Evolutionary conservation across 163 green algal species (phyloP).

Genomic region (Scenedesmus sp.): DNA sequence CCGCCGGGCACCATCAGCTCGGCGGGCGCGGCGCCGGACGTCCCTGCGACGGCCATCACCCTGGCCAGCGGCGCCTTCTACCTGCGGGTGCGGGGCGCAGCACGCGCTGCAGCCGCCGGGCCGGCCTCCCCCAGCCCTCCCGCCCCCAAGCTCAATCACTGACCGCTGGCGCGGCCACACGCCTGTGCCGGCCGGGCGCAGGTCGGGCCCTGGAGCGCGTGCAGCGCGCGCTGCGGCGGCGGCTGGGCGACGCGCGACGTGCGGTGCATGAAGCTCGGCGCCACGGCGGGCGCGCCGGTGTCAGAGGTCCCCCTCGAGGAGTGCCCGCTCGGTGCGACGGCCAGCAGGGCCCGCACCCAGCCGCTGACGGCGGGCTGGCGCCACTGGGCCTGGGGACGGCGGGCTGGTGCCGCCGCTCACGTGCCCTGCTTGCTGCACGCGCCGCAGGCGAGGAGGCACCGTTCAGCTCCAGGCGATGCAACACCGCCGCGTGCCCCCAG

Average conservation of each 20-base stretch:
- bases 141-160: too few species aligned
- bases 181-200: too few species aligned
- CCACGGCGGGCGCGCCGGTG: not conserved
- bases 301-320: conserved; percentile 47
- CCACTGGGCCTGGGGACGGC: too few species aligned
- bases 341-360: too few species aligned
- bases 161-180: too few species aligned
- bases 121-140: too few species aligned
- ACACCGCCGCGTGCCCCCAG: conserved; percentile 44
- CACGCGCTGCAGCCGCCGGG: too few species aligned
- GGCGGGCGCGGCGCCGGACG: not conserved
- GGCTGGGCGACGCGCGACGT: conserved; percentile 43
- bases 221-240: conserved; percentile 52
- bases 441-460: conserved; percentile 12
- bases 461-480: conserved; percentile 30
- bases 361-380: too few species aligned
- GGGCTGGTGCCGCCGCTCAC: not conserved
- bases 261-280: conserved; percentile 36
- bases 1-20: not conserved
- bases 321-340: conserved; percentile 47
- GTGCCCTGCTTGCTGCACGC: not conserved
- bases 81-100: conserved; percentile 12
- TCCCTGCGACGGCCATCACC: not conserved
- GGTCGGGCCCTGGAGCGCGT: conserved; percentile 48
- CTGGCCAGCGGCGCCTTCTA: conserved; percentile 12